Percentiles rank a stretch among this genome's conserved stretches.
Evolutionary conservation across 2,329 filamentous ascomycete genomes (phyloP).

Genomic region (Thielaviopsis cerberus): DNA sequence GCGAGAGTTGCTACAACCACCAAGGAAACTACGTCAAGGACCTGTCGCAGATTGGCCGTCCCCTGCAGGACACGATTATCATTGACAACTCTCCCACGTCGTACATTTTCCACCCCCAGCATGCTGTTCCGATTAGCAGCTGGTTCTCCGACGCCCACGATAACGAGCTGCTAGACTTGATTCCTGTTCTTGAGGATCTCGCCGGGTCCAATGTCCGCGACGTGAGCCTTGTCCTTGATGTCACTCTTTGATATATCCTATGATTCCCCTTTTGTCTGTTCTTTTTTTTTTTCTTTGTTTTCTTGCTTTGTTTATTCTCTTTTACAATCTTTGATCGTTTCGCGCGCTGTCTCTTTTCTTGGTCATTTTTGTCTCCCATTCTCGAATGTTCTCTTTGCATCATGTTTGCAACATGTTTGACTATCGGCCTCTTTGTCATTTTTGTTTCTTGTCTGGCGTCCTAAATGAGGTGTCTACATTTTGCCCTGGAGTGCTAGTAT

Average conservation of each 20-base stretch:
- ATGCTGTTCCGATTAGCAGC: conserved; percentile 96
- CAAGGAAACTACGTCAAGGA: conserved; percentile 99
- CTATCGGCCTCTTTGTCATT: neutral
- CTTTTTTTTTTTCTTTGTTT: conserved; percentile 12
- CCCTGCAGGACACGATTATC: conserved; percentile 94
- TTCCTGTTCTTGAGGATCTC: conserved; percentile 93
- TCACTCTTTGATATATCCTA: conserved; percentile 41
- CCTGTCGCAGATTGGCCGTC: conserved; percentile 85
- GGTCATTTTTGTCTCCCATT: neutral
- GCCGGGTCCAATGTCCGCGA: conserved; percentile 76
- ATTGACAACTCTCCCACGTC: conserved; percentile 98
- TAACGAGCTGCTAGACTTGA: conserved; percentile 92
- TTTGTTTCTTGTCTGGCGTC: neutral
- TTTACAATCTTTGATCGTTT: neutral
- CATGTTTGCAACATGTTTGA: conserved; percentile 12
- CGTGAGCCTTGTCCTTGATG: conserved; percentile 93
- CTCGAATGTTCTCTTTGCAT: neutral
- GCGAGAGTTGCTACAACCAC: conserved; percentile 97
- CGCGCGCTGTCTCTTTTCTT: conserved; percentile 11
- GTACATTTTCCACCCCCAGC: conserved; percentile 98
- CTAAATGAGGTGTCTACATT: no score
- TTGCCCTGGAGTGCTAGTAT: no score
- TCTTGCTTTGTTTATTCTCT: conserved; percentile 15
- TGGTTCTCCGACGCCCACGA: conserved; percentile 99
- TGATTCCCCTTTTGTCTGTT: conserved; percentile 16